Evolutionary conservation across 495 filamentous ascomycete genomes (phyloP).

Genomic region (Pyronema domesticum): DNA sequence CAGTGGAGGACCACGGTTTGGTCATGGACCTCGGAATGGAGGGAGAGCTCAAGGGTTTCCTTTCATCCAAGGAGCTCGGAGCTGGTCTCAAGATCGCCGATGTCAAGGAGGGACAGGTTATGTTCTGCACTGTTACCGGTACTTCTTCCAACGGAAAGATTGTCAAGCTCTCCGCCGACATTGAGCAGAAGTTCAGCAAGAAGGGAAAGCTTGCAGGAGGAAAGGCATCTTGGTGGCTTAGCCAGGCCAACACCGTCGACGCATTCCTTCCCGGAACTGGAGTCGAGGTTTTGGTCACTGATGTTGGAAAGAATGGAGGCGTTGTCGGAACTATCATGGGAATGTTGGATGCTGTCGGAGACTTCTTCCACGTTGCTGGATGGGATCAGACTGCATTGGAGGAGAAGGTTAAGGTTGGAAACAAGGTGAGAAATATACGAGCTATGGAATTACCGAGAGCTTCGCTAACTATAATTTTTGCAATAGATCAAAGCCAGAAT

Average conservation of each 20-base stretch:
- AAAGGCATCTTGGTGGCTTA: constrained; percentile 50
- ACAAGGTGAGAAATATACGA: constrained; percentile 31
- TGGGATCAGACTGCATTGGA: constrained; percentile 44
- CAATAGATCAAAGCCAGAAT: constrained; percentile 54
- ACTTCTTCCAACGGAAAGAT: constrained; percentile 61
- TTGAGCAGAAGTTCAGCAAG: constrained; percentile 40
- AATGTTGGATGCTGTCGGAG: constrained; percentile 69
- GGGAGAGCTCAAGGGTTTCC: constrained; percentile 57
- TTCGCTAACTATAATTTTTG: neutral
- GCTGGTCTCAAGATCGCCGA: constrained; percentile 37
- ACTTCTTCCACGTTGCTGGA: constrained; percentile 59
- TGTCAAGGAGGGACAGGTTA: constrained; percentile 61
- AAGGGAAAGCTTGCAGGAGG: constrained; percentile 31
- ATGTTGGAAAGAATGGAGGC: constrained; percentile 41
- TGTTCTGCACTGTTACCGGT: constrained; percentile 65
- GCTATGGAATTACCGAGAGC: neutral
- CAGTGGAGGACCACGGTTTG: constrained; percentile 86
- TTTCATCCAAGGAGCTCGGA: constrained; percentile 72
- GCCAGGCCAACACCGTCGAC: constrained; percentile 65
- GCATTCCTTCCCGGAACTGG: constrained; percentile 79
- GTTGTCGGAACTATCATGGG: constrained; percentile 74
- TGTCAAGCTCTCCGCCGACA: constrained; percentile 66
- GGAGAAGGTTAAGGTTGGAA: constrained; percentile 58
- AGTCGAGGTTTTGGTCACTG: constrained; percentile 67
- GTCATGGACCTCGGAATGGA: constrained; percentile 79